Conservation (phyloP, 2,329 filamentous ascomycete genomes). For the Phoma sp. region DNA sequence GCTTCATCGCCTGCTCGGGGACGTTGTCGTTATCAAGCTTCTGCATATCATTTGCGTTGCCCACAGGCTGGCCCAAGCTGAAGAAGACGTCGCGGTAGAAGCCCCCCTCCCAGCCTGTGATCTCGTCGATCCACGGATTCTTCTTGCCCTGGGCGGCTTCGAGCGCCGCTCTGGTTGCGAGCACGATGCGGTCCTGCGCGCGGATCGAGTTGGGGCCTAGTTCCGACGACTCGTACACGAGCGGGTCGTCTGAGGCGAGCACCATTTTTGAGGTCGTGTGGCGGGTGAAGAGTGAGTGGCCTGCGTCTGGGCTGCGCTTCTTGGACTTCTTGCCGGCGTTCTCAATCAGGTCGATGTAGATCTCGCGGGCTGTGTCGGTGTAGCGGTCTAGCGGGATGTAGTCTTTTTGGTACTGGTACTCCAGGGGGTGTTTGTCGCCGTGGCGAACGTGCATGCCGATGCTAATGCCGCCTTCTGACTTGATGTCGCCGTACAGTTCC, state of each 20-base stretch:
- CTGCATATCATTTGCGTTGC: constrained; percentile 36
- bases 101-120: constrained; percentile 85
- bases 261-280: constrained; percentile 57
- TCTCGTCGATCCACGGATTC: constrained; percentile 70
- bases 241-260: constrained; percentile 81
- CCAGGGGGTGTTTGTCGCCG: constrained; percentile 78
- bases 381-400: constrained; percentile 80
- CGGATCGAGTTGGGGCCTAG: constrained; percentile 60
- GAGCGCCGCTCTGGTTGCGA: constrained; percentile 69
- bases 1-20: constrained; percentile 61
- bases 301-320: constrained; percentile 32
- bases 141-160: constrained; percentile 47
- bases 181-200: constrained; percentile 77
- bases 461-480: constrained; percentile 58
- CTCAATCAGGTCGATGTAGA: constrained; percentile 58
- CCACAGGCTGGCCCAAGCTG: constrained; percentile 65
- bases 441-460: constrained; percentile 81
- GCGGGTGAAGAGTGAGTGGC: constrained; percentile 25
- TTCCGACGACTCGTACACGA: constrained; percentile 71
- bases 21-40: constrained; percentile 32
- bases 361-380: constrained; percentile 61
- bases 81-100: constrained; percentile 85
- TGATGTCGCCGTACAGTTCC: constrained; percentile 59
- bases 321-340: constrained; percentile 38
- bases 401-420: constrained; percentile 76